phyloP scores from a whole-genome alignment of 2,329 filamentous ascomycete species.

The Colletotrichum liaoningense region DNA sequence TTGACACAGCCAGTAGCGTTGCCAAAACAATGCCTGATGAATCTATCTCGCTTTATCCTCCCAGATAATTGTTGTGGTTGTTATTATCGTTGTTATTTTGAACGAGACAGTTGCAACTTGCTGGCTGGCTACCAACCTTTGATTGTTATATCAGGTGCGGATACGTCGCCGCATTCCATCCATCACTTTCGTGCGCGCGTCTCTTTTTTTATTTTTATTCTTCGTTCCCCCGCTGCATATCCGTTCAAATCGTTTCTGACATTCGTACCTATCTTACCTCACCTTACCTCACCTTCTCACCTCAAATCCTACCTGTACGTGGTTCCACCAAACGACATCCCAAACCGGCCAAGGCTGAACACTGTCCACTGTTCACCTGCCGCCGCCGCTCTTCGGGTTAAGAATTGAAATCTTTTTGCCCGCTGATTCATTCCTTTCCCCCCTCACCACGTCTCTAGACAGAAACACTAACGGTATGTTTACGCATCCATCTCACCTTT shows the following conservation, averaged over 20 bases:
- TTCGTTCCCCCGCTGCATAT: not conserved
- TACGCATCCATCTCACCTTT: constrained; percentile 2
- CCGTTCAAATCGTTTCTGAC: not conserved
- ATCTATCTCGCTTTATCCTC: not conserved
- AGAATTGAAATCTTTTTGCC: not conserved
- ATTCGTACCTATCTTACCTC: no score
- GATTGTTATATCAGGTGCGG: not conserved
- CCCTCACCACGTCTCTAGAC: not conserved
- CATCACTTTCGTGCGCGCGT: not conserved
- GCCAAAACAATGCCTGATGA: not conserved
- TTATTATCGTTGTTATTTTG: not conserved
- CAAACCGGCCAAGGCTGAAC: no score
- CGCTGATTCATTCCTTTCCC: not conserved
- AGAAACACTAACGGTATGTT: not conserved
- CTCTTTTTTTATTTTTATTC: no score
- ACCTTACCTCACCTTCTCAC: no score
- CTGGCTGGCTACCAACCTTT: not conserved
- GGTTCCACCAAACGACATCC: no score
- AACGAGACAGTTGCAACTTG: not conserved
- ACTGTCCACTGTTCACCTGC: not conserved
- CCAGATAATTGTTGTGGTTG: no score
- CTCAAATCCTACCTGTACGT: no score
- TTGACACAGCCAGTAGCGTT: not conserved
- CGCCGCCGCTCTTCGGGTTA: not conserved
- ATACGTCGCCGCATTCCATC: not conserved